A percentile compares a stretch with the other conserved stretches of the same genome.
Conservation (phyloP, 116 monocot species). For the Iris pallida region DNA sequence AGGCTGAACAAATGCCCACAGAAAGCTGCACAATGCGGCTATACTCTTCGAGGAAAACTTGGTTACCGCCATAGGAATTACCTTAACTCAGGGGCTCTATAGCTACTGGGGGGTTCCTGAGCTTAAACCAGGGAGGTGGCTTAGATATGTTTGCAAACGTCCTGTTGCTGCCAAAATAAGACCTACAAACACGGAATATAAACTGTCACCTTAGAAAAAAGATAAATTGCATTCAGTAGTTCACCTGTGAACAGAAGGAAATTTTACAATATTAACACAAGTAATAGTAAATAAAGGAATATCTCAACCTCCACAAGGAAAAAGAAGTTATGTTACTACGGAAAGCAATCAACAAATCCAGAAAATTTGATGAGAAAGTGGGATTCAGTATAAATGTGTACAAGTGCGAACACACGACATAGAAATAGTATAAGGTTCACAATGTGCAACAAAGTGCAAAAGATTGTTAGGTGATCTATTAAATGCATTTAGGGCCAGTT, state of each 20-base stretch:
- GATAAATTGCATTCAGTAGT: background rate
- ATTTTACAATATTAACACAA: background rate
- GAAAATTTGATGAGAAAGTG: no score
- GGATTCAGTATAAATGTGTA: no score
- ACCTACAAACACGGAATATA: conserved; percentile 26
- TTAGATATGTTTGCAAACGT: conserved; percentile 30
- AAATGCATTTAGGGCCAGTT: no score
- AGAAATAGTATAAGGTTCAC: no score
- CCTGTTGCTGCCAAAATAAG: conserved; percentile 63
- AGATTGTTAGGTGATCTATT: no score
- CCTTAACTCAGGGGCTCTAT: background rate
- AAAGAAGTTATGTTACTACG: background rate
- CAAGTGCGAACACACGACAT: no score
- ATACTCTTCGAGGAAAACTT: background rate
- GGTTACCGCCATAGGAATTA: background rate
- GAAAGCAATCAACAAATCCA: no score
- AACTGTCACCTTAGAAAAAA: background rate
- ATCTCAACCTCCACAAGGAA: background rate
- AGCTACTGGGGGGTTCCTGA: no score
- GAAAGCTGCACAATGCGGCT: no score
- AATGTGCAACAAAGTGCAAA: no score
- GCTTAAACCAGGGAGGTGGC: conserved; percentile 8
- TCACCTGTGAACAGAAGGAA: background rate
- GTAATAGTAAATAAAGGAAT: background rate
- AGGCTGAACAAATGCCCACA: no score